These are phyloP conservation scores for Chaetomidium leptoderma DNA, from an alignment of 495 filamentous ascomycete species.

Conservation along the genomic window DNA sequence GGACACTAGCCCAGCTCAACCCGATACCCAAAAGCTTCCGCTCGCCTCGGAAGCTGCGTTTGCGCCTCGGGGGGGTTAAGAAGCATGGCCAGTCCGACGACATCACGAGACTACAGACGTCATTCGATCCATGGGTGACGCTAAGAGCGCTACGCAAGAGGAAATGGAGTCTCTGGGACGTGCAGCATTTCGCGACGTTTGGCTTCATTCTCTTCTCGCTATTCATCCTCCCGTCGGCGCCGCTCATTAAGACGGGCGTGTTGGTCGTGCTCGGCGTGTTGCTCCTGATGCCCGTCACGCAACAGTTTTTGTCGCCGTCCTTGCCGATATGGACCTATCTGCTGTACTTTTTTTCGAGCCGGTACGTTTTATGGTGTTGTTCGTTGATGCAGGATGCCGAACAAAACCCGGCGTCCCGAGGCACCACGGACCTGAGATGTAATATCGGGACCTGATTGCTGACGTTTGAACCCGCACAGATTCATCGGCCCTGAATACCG, in stretches of 20 bases:
- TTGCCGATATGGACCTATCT: constrained; percentile 80
- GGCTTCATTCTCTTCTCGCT: constrained; percentile 75
- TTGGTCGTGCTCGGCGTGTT: constrained; percentile 62
- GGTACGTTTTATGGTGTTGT: constrained; percentile 54
- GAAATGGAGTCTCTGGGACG: constrained; percentile 80
- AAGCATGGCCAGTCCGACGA: constrained; percentile 48
- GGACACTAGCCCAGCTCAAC: constrained; percentile 33
- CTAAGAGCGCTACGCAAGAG: constrained; percentile 66
- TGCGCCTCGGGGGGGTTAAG: constrained; percentile 60
- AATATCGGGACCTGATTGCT: background rate
- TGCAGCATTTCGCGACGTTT: constrained; percentile 73
- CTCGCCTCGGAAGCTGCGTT: constrained; percentile 65
- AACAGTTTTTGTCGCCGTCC: constrained; percentile 87
- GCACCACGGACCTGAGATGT: background rate
- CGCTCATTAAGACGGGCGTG: constrained; percentile 65
- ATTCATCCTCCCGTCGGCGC: constrained; percentile 69
- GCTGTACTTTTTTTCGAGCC: constrained; percentile 82
- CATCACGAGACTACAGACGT: constrained; percentile 74
- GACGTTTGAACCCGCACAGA: constrained; percentile 16
- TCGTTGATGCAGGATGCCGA: background rate
- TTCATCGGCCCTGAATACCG: constrained; percentile 83
- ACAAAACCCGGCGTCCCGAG: background rate
- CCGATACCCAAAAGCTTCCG: constrained; percentile 69
- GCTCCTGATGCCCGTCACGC: constrained; percentile 78
- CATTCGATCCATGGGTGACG: constrained; percentile 70